These are phyloP conservation scores for Ophiognomonia clavigignenti-juglandacearum DNA, from an alignment of 2,329 filamentous ascomycete genomes.

Conservation along the genomic window DNA sequence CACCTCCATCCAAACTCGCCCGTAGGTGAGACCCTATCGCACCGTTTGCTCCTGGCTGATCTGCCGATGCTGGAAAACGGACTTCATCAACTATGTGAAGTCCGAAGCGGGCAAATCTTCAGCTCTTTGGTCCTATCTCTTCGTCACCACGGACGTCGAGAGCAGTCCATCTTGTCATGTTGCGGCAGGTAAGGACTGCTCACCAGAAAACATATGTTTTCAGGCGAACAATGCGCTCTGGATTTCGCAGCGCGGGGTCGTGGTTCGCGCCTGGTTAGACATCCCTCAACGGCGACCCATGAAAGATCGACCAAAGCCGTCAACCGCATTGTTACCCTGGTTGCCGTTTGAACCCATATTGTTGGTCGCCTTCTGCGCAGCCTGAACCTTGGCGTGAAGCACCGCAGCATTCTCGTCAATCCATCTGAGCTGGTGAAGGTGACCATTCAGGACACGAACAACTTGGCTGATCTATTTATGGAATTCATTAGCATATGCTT, in stretches of 20 bases:
- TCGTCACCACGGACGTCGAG: too few relatives aligned
- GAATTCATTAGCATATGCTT: slow-evolving; percentile 21
- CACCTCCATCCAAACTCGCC: too few relatives aligned
- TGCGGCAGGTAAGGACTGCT: too few relatives aligned
- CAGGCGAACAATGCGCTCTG: not conserved
- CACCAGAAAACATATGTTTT: too few relatives aligned
- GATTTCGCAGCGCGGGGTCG: not conserved
- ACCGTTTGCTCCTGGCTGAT: too few relatives aligned
- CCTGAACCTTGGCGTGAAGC: slow-evolving; percentile 75
- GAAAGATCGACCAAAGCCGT: slow-evolving; percentile 89
- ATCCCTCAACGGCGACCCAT: slow-evolving; percentile 61
- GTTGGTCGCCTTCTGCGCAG: slow-evolving; percentile 75
- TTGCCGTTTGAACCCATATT: slow-evolving; percentile 52
- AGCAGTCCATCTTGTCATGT: too few relatives aligned
- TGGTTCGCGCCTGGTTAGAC: not conserved
- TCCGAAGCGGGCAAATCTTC: too few relatives aligned
- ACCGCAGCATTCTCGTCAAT: slow-evolving; percentile 83
- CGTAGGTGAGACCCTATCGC: too few relatives aligned
- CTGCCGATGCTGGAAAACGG: too few relatives aligned
- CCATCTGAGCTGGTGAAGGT: slow-evolving; percentile 86
- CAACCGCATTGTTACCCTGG: slow-evolving; percentile 66
- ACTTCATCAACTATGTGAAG: too few relatives aligned
- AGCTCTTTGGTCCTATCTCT: too few relatives aligned
- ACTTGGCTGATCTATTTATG: slow-evolving; percentile 76
- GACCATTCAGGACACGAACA: slow-evolving; percentile 88